Base-by-base conservation (phyloP, 2,329 filamentous ascomycete genomes). In the Rutstroemia sp. region DNA sequence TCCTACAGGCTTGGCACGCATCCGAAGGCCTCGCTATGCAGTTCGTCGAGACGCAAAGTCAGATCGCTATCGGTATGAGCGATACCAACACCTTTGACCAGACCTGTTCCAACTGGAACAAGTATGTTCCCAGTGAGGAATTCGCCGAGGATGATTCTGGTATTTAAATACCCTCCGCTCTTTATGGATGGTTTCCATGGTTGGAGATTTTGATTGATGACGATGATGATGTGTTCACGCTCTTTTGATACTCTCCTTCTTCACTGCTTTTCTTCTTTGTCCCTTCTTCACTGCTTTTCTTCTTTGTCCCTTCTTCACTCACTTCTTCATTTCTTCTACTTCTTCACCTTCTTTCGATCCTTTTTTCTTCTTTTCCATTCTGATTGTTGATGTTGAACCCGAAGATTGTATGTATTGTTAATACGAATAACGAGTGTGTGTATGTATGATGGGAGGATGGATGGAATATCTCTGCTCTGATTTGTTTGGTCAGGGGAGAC, bases 11-110 rank as follows among this genome's bases (percentile, higher is more conserved):
- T 9, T 83, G 79, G 79, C 80, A 83, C 64, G 74, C 76, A 1
- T 77, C 76, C 1, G 73, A 73, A 8, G 80, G 80, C 4, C 73
- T 83, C 49, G 71, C 79, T 10, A 62, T 76, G 34, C 76, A 80
- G 63, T 77, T 83, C 58, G 68, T 83, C 5, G 75, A 73, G 52
- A 34, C 56, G n/a, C 57, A 65, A 52, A 53, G 42, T 27, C 30
- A 61, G n/a, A 68, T 68, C 23, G 54, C 56, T 0, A 46, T 58
- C 3, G 48, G 54, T 0, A 60, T 67, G 54, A 51, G 52, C 0
- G 61, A 64, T 42, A 52, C 58, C 1, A 42, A 48, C 5, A 49
- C 48, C 2, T 63, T 65, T 40, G 19, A 58, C 2, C 50, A 64
- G 17, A 64, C 59, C 7, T 68, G 65, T 51, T 23, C 48, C 0